Evolutionary conservation across 371 early-diverging fungal genomes (phyloP).

Genomic region (Mortierella sp.): DNA sequence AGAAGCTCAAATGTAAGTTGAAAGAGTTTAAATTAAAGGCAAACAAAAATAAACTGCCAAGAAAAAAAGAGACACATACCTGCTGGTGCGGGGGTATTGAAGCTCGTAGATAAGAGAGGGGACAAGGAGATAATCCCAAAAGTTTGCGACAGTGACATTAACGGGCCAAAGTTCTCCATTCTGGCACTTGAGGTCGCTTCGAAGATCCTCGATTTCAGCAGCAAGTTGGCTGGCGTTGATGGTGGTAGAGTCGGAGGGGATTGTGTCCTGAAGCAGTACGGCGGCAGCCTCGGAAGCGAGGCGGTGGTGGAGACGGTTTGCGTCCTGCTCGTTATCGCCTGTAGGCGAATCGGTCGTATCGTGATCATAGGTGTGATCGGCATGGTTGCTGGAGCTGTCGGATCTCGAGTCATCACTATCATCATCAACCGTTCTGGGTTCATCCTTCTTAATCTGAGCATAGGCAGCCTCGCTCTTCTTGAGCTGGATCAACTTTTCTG

Average conservation of each 20-base stretch:
- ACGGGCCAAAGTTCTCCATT: constrained; percentile 74
- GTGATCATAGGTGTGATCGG: constrained; percentile 1
- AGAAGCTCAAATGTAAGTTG: not conserved
- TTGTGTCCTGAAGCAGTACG: constrained; percentile 24
- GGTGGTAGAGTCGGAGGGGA: constrained; percentile 3
- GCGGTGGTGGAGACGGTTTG: constrained; percentile 24
- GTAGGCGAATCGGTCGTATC: not conserved
- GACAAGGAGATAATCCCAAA: constrained; percentile 88
- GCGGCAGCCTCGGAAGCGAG: constrained; percentile 32
- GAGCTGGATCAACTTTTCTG: constrained; percentile 64
- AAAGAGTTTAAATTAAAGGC: not conserved
- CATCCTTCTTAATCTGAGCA: constrained; percentile 47
- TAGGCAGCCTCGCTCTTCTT: constrained; percentile 48
- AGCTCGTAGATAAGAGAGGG: constrained; percentile 95
- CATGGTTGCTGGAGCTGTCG: not conserved
- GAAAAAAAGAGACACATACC: constrained; percentile 60
- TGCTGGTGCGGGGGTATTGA: constrained; percentile 92
- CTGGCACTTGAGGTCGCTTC: constrained; percentile 69
- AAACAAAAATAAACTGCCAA: not conserved
- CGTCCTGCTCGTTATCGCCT: constrained; percentile 14
- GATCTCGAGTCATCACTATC: constrained; percentile 8
- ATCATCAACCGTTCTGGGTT: constrained; percentile 37
- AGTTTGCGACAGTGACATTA: constrained; percentile 88
- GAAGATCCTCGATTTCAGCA: constrained; percentile 69
- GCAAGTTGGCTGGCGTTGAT: constrained; percentile 49